Evolutionary conservation across 148 eudicot genomes (phyloP), one percentile per base, ranked within the genome.

Genomic region (Vaccinium vitisidaea): DNA sequence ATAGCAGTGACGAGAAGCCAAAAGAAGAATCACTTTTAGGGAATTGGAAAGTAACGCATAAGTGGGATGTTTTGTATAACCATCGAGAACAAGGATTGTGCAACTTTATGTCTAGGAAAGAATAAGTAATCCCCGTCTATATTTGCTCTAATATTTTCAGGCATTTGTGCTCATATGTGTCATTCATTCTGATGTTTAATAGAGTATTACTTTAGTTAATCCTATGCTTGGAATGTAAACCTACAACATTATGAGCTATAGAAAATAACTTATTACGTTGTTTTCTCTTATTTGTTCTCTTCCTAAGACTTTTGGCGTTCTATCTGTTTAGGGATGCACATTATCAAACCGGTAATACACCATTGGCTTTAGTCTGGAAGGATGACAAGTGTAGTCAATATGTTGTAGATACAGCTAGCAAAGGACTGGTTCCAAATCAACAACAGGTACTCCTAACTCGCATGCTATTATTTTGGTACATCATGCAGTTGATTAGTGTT

Each of bases 301-400:
- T 85, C 86, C 63, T 89, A 54, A 85, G 82, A 53, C 55, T 16
- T 21, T 65, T n/a, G 50, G 82, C 36, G 15, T 6, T 82, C 23
- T 77, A 61, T 46, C 69, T 83, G 14, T 59, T 69, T 83, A 96
- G 98, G 93, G 92, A 96, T 89, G 94, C 99, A 85, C 98, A 95
- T 85, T 96, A 96, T 93, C 94, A 96, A 88, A 82, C 92, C 49
- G 99, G 98, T 75, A 96, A 95, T 90, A 96, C 99, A 63, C 99
- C 99, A 46, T 84, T 94, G 90, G 89, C 90, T 8, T 85, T 96
- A 81, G 98, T 96, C 49, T 96, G 99, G 99, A 96, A 96, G 92
- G 99, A 96, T 88, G 95, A 92, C 59, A 91, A 85, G 84, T 96
- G 99, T 86, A 95, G 99, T 84, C 96, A 90, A 84, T 96, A 95